These are phyloP conservation scores for Tetraselmis chui DNA, from an alignment of 139 green algal species.

Conservation along the genomic window DNA sequence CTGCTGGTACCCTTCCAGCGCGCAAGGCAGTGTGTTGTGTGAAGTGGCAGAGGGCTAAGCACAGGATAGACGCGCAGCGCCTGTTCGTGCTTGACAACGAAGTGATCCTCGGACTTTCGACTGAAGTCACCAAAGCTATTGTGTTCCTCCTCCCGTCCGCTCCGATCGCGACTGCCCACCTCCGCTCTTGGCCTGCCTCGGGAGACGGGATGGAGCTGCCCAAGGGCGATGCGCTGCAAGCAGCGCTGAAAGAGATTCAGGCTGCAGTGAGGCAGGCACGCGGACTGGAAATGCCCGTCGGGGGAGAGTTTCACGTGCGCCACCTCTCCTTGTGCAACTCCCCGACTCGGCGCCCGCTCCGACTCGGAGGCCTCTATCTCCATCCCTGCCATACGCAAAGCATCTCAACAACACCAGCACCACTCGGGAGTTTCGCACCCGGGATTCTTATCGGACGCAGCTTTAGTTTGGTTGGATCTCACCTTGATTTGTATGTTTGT, in stretches of 20 bases:
- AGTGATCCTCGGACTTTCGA: no score
- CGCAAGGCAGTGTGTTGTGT: no score
- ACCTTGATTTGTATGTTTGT: not conserved
- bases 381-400: not conserved
- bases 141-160: no score
- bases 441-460: not conserved
- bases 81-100: no score
- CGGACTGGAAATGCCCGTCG: not conserved
- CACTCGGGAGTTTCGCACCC: not conserved
- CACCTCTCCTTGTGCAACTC: no score
- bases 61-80: no score
- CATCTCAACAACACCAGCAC: not conserved
- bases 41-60: no score
- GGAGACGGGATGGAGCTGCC: not conserved
- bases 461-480: not conserved
- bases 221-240: not conserved
- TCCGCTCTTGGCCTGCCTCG: no score
- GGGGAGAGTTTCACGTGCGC: not conserved
- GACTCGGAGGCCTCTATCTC: not conserved
- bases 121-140: no score
- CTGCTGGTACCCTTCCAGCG: no score
- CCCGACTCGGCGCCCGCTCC: no score
- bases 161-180: no score
- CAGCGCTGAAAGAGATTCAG: not conserved
- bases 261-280: not conserved